Evolutionary conservation across 2,329 filamentous ascomycete genomes (phyloP).

Genomic region (Thermomyces lanuginosus): DNA sequence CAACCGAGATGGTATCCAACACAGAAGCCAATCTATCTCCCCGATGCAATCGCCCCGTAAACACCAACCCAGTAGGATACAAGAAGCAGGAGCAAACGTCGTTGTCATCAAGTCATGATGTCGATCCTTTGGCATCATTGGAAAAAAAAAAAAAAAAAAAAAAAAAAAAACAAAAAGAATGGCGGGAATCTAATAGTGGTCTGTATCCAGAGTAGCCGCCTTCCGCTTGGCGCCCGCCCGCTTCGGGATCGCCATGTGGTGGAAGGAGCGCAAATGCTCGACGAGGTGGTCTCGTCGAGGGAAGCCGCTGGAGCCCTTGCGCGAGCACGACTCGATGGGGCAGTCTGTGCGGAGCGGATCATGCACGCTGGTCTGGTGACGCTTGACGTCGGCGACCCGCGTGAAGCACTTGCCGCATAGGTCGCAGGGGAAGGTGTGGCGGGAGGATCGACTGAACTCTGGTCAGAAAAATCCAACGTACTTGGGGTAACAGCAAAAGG

Average conservation of each 20-base stretch:
- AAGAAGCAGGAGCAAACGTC: too few species aligned
- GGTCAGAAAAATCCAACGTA: too few species aligned
- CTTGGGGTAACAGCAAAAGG: too few species aligned
- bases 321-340: slow-evolving; percentile 25
- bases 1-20: too few species aligned
- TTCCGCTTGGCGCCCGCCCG: slow-evolving; percentile 8
- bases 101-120: slow-evolving; percentile 1
- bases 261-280: slow-evolving; percentile 42
- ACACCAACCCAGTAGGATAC: too few species aligned
- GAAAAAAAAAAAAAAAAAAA: slow-evolving; percentile 4
- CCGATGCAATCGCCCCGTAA: too few species aligned
- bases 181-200: slow-evolving; percentile 1
- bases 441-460: too few species aligned
- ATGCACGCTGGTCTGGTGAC: slow-evolving; percentile 34
- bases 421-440: slow-evolving; percentile 20
- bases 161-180: not conserved
- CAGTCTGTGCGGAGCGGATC: slow-evolving; percentile 30
- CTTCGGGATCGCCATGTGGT: slow-evolving; percentile 33
- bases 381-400: slow-evolving; percentile 34
- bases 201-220: not conserved
- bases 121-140: slow-evolving; percentile 3
- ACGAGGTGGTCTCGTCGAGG: slow-evolving; percentile 23
- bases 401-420: slow-evolving; percentile 26
- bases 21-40: too few species aligned
- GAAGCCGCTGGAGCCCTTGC: slow-evolving; percentile 19